These are phyloP conservation scores for Metroxylon sagu DNA, from an alignment of 176 grass and related monocot genomes.

Conservation along the genomic window DNA sequence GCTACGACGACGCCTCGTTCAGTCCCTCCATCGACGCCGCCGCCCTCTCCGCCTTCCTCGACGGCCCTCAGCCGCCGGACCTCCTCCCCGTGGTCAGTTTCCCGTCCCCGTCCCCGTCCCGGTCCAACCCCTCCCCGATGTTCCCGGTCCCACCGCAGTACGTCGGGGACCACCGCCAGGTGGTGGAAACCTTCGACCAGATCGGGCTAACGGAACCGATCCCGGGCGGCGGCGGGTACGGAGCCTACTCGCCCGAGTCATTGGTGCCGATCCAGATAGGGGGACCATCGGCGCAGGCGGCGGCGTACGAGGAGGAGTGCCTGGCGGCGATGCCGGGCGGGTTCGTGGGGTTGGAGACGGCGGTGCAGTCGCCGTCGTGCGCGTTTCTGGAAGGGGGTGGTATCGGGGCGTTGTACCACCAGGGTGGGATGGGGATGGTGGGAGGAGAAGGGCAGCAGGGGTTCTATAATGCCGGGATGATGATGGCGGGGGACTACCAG, in stretches of 20 bases:
- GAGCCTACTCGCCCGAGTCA: slow-evolving; percentile 16
- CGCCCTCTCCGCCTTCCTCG: slow-evolving; percentile 41
- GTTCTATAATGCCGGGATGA: background rate
- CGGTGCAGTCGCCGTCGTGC: slow-evolving; percentile 17
- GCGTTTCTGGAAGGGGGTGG: background rate
- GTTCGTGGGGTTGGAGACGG: background rate
- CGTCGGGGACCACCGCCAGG: slow-evolving; percentile 5
- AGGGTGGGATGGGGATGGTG: too few species aligned
- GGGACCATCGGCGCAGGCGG: slow-evolving; percentile 2
- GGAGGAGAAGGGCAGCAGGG: background rate
- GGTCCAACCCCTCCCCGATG: background rate
- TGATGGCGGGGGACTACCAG: slow-evolving; percentile 30
- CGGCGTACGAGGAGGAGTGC: too few species aligned
- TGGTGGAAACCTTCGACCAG: background rate
- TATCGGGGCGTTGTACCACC: background rate
- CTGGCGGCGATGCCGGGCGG: slow-evolving; percentile 31
- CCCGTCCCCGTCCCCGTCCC: slow-evolving; percentile 7
- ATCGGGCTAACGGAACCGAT: slow-evolving; percentile 28
- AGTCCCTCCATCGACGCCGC: slow-evolving; percentile 6
- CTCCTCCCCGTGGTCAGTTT: too few species aligned
- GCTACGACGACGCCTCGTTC: slow-evolving; percentile 13
- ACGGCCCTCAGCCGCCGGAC: slow-evolving; percentile 23
- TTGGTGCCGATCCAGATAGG: slow-evolving; percentile 31
- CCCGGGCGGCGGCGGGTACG: background rate
- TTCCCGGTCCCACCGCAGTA: slow-evolving; percentile 27